Conservation (phyloP, 2,329 filamentous ascomycete genomes). For the Exophiala sp. region DNA sequence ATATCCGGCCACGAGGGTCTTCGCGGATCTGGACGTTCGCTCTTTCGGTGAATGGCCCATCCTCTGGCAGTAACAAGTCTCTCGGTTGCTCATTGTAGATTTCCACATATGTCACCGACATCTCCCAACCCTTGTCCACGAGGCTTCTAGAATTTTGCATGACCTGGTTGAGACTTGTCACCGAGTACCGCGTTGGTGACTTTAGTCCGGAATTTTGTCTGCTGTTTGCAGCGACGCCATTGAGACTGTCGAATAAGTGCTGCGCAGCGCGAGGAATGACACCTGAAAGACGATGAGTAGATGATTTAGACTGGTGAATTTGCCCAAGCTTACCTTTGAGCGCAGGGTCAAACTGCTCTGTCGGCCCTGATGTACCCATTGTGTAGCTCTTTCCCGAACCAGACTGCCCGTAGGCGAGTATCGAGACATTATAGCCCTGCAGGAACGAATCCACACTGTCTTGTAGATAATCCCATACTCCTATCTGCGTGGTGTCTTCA, state of each 20-base stretch:
- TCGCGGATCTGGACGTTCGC: conserved; percentile 85
- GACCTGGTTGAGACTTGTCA: conserved; percentile 47
- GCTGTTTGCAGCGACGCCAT: conserved; percentile 52
- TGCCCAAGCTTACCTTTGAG: conserved; percentile 66
- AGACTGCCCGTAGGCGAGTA: conserved; percentile 95
- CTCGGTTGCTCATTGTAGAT: conserved; percentile 97
- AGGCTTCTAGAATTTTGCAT: conserved; percentile 39
- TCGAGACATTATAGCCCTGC: conserved; percentile 97
- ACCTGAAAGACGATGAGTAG: conserved; percentile 51
- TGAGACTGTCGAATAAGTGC: conserved; percentile 82
- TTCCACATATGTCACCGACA: conserved; percentile 92
- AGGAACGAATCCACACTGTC: conserved; percentile 88
- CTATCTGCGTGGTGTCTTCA: conserved; percentile 77
- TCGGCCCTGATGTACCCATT: conserved; percentile 90
- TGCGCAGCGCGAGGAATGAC: conserved; percentile 91
- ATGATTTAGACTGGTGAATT: conserved; percentile 1
- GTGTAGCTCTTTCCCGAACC: conserved; percentile 98
- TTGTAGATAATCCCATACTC: conserved; percentile 87
- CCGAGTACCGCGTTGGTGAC: conserved; percentile 74
- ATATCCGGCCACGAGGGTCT: conserved; percentile 88
- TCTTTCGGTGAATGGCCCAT: conserved; percentile 66
- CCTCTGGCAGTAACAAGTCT: conserved; percentile 79
- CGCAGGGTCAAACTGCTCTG: conserved; percentile 66
- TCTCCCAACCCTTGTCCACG: conserved; percentile 75
- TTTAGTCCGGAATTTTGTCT: conserved; percentile 72